phyloP scores from a whole-genome alignment of 345 rosid genomes.

The Corchorus olitorius region DNA sequence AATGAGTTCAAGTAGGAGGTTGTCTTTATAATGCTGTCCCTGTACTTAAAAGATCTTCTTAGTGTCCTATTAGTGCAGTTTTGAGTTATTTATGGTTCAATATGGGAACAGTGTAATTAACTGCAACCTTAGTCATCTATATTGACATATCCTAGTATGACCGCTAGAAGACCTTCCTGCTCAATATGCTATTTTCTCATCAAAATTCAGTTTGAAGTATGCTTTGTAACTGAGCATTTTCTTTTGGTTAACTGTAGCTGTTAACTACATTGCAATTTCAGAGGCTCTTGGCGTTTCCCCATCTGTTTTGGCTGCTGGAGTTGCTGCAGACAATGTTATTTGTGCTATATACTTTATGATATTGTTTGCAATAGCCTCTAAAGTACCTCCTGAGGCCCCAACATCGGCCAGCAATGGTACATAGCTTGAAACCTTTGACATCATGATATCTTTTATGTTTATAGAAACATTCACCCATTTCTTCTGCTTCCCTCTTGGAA shows the following conservation, averaged over 20 bases:
- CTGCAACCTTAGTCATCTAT: neutral
- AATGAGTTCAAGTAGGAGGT: neutral
- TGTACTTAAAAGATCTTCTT: neutral
- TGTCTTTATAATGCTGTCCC: neutral
- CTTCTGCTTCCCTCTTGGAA: constrained; percentile 5
- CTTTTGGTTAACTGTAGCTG: constrained; percentile 46
- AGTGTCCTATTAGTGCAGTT: neutral
- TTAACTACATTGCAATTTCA: constrained; percentile 84
- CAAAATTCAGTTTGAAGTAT: neutral
- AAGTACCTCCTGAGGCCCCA: constrained; percentile 60
- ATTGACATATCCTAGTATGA: too few species aligned
- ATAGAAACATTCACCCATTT: neutral
- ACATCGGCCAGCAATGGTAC: constrained; percentile 44
- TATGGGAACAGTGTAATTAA: neutral
- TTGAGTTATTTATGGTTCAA: neutral
- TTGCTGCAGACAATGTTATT: constrained; percentile 83
- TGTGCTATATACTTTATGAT: constrained; percentile 64
- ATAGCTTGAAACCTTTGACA: constrained; percentile 7
- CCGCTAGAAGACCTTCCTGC: neutral
- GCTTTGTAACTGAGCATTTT: constrained; percentile 5
- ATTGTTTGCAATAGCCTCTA: constrained; percentile 71
- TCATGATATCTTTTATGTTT: neutral
- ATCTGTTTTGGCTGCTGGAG: constrained; percentile 79
- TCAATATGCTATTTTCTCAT: neutral
- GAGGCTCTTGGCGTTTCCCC: constrained; percentile 78